Percentiles rank a stretch among this genome's conserved stretches.
Conservation (phyloP, 345 rosid species). For the Cochlearia excelsa region DNA sequence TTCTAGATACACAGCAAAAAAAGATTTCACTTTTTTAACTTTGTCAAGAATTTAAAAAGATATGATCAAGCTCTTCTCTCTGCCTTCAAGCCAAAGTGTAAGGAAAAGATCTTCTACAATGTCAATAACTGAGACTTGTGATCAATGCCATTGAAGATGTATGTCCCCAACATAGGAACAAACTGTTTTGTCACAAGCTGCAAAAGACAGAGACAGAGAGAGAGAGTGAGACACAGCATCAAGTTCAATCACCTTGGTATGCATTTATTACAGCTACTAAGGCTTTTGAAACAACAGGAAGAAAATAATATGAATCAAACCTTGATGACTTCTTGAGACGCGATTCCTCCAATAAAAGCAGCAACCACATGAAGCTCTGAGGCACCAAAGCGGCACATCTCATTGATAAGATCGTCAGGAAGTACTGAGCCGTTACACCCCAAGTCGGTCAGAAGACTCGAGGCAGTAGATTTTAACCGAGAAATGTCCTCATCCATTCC, state of each 20-base stretch:
- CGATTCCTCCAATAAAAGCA: constrained; percentile 88
- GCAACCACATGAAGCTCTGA: constrained; percentile 95
- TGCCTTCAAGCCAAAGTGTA: constrained; percentile 15
- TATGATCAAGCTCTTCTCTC: constrained; percentile 18
- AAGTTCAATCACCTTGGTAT: background rate
- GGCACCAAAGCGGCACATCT: constrained; percentile 96
- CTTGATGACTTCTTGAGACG: constrained; percentile 96
- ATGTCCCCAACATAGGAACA: constrained; percentile 83
- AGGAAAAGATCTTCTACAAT: constrained; percentile 37
- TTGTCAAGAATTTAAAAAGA: background rate
- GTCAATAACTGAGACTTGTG: constrained; percentile 80
- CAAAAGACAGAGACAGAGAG: constrained; percentile 2
- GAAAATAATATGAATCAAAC: constrained; percentile 33
- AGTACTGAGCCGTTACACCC: constrained; percentile 81
- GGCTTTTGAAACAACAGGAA: background rate
- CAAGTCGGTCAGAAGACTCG: constrained; percentile 64
- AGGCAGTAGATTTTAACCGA: constrained; percentile 66
- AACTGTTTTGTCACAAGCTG: constrained; percentile 94
- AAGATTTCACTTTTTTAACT: background rate
- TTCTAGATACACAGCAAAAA: background rate
- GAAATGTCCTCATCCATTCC: constrained; percentile 90
- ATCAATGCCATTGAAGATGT: constrained; percentile 89
- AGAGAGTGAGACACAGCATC: background rate
- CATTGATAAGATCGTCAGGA: constrained; percentile 85
- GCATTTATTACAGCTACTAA: background rate